These are phyloP conservation scores for Dipteronia sinensis DNA, from an alignment of 345 rosid genomes.

Conservation along the genomic window DNA sequence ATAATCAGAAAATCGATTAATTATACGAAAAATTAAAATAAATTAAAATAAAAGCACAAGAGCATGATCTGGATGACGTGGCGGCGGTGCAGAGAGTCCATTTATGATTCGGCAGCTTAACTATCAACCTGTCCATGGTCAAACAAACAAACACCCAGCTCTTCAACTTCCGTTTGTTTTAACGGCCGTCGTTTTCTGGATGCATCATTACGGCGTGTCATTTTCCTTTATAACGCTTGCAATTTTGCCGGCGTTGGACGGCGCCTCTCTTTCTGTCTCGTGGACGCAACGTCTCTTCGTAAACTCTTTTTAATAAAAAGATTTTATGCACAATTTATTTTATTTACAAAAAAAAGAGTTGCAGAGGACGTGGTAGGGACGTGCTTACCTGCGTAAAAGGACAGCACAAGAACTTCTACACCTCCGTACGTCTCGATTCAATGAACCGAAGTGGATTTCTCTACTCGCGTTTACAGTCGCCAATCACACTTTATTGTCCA, in stretches of 20 bases:
- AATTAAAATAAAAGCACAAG: neutral
- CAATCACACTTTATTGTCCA: neutral
- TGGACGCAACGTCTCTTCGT: slow-evolving; percentile 30
- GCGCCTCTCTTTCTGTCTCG: slow-evolving; percentile 16
- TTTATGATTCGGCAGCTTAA: slow-evolving; percentile 12
- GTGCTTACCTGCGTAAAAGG: slow-evolving; percentile 27
- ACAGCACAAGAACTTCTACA: slow-evolving; percentile 14
- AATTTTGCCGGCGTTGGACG: slow-evolving; percentile 33
- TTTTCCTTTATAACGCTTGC: neutral
- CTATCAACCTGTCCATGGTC: slow-evolving; percentile 13
- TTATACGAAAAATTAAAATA: too few relatives aligned
- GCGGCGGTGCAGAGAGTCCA: neutral
- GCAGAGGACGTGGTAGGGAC: slow-evolving; percentile 13
- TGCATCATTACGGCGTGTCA: slow-evolving; percentile 27
- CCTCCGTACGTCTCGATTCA: neutral
- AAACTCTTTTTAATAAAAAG: slow-evolving; percentile 19
- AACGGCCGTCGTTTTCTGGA: slow-evolving; percentile 15
- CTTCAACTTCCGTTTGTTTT: slow-evolving; percentile 16
- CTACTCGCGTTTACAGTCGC: slow-evolving; percentile 3
- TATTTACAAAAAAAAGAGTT: neutral
- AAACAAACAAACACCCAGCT: neutral
- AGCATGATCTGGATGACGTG: neutral
- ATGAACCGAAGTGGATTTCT: neutral
- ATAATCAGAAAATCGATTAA: too few relatives aligned
- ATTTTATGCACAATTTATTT: neutral